phyloP scores from a whole-genome alignment of 139 green algal species.

The Astrephomene gubernaculifera region DNA sequence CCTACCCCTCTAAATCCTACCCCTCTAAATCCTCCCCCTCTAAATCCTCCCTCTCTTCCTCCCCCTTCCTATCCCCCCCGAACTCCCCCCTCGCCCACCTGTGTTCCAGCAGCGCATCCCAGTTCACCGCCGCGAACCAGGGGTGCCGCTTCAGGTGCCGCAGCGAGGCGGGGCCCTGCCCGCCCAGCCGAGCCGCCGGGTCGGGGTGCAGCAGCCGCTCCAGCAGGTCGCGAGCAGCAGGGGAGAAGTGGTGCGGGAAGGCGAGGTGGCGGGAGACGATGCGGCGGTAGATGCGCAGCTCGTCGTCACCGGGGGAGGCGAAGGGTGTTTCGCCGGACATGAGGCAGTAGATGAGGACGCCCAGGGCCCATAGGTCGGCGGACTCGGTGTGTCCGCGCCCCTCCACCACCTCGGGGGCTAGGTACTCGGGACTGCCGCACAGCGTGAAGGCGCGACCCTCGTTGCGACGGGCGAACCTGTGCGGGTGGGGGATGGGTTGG shows the following conservation, averaged over 20 bases:
- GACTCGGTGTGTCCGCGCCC: slow-evolving; percentile 61
- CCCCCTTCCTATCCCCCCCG: too few species aligned
- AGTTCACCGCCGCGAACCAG: slow-evolving; percentile 77
- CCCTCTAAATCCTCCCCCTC: too few species aligned
- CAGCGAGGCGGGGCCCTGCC: slow-evolving; percentile 40
- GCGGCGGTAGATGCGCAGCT: slow-evolving; percentile 70
- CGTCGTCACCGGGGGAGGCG: slow-evolving; percentile 63
- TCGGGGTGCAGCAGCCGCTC: slow-evolving; percentile 65
- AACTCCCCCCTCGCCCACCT: background rate
- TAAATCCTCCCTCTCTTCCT: too few species aligned
- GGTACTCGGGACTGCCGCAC: slow-evolving; percentile 80
- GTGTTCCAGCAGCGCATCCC: slow-evolving; percentile 65
- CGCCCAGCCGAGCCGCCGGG: slow-evolving; percentile 39
- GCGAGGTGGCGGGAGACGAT: slow-evolving; percentile 53
- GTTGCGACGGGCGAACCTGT: slow-evolving; percentile 66
- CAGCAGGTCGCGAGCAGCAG: slow-evolving; percentile 65
- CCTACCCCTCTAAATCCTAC: too few species aligned
- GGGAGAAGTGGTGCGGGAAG: slow-evolving; percentile 62
- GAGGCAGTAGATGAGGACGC: slow-evolving; percentile 79
- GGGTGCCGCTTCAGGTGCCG: slow-evolving; percentile 70
- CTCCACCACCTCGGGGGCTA: slow-evolving; percentile 77
- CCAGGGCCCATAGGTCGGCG: slow-evolving; percentile 80
- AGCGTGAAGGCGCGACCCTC: slow-evolving; percentile 80
- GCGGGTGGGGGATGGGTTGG: background rate
- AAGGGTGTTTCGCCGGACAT: slow-evolving; percentile 67